Percentiles rank a stretch among this genome's conserved stretches.
Evolutionary conservation across 805 yeast genomes (phyloP).

Genomic region (Metschnikowia matae): DNA sequence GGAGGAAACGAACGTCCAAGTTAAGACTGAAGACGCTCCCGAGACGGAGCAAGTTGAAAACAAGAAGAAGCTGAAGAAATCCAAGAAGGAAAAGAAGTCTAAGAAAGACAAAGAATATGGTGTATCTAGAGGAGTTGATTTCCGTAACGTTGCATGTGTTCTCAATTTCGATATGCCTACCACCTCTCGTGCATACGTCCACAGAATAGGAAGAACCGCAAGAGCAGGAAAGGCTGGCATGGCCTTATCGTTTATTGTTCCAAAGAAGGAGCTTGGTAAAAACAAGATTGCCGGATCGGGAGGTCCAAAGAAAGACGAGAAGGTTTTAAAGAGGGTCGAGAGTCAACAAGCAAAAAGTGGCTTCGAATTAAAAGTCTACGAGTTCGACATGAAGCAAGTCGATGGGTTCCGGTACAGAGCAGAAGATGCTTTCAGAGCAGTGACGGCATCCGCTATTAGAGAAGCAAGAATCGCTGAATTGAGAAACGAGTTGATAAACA

Average conservation of each 20-base stretch:
- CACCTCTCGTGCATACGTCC: constrained; percentile 83
- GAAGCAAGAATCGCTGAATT: constrained; percentile 91
- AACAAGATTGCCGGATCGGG: constrained; percentile 75
- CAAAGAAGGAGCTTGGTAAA: constrained; percentile 77
- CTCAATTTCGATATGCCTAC: constrained; percentile 91
- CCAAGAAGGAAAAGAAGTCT: constrained; percentile 21
- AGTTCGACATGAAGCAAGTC: constrained; percentile 86
- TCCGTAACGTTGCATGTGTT: constrained; percentile 93
- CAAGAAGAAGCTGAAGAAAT: constrained; percentile 2
- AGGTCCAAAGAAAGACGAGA: constrained; percentile 80
- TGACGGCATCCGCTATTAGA: constrained; percentile 81
- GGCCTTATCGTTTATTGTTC: constrained; percentile 88
- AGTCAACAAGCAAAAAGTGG: constrained; percentile 74
- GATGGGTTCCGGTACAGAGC: constrained; percentile 95
- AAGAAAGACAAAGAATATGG: constrained; percentile 76
- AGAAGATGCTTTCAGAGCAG: constrained; percentile 96
- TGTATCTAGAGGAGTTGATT: constrained; percentile 95
- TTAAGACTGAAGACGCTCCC: constrained; percentile 2
- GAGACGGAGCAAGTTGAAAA: background rate
- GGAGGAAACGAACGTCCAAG: constrained; percentile 16
- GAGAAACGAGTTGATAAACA: constrained; percentile 78
- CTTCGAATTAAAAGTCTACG: constrained; percentile 76
- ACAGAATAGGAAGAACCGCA: constrained; percentile 95
- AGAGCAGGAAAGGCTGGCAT: constrained; percentile 95
- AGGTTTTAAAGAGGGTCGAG: constrained; percentile 69